Percentiles rank a stretch among this genome's conserved stretches.
phyloP scores from a whole-genome alignment of 345 rosid species.

The Noccaea bulbosa region DNA sequence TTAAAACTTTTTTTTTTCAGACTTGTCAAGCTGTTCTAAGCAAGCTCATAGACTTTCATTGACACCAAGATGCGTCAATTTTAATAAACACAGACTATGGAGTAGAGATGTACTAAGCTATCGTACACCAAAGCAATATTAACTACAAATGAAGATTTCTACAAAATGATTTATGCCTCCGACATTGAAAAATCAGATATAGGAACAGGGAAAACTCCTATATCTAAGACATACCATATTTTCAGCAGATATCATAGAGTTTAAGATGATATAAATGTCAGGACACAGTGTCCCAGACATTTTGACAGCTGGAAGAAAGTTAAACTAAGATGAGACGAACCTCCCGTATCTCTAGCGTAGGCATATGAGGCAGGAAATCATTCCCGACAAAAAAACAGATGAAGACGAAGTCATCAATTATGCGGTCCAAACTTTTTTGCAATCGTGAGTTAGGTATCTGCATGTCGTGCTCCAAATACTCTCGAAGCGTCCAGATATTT shows the following conservation, averaged over 20 bases:
- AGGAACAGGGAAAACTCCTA: neutral
- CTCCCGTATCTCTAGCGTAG: slow-evolving; percentile 97
- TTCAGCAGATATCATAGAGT: neutral
- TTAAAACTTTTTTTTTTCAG: neutral
- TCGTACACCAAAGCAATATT: neutral
- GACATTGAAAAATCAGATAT: neutral
- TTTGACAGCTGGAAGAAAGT: slow-evolving; percentile 18
- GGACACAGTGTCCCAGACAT: slow-evolving; percentile 6
- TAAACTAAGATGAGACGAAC: slow-evolving; percentile 50
- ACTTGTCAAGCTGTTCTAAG: slow-evolving; percentile 11
- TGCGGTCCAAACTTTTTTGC: slow-evolving; percentile 64
- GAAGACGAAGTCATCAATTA: slow-evolving; percentile 94
- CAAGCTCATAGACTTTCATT: slow-evolving; percentile 12
- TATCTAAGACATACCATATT: neutral
- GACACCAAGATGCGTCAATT: slow-evolving; percentile 19
- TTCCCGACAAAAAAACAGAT: slow-evolving; percentile 98
- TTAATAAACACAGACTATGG: slow-evolving; percentile 9
- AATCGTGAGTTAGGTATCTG: slow-evolving; percentile 58
- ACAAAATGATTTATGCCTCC: neutral
- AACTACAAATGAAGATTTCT: slow-evolving; percentile 4
- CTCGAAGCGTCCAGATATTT: slow-evolving; percentile 91
- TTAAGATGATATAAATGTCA: neutral
- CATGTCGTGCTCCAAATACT: slow-evolving; percentile 87
- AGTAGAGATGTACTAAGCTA: neutral
- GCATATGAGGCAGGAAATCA: slow-evolving; percentile 99